Conservation (phyloP, 768 basidiomycete species). For the Tulasnella sp. region DNA sequence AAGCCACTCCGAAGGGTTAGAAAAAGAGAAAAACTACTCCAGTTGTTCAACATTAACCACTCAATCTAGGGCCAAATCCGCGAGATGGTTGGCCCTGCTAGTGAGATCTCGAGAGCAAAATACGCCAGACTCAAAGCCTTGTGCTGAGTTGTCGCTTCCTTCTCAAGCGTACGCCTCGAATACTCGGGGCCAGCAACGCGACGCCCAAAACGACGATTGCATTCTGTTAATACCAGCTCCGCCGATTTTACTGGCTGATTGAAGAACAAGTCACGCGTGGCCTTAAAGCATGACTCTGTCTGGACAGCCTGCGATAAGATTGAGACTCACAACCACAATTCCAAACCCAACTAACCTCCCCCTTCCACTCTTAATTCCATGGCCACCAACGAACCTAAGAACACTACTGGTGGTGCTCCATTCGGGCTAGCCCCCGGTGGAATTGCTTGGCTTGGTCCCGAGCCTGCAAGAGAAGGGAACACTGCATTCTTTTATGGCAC, state of each 20-base stretch:
- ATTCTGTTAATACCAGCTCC: not conserved
- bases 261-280: not conserved
- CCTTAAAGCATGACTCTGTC: not conserved
- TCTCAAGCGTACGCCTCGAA: not conserved
- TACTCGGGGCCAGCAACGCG: not conserved
- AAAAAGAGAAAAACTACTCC: not conserved
- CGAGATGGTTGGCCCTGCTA: not conserved
- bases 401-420: not conserved
- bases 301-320: not conserved
- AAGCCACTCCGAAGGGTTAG: not conserved
- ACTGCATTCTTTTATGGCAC: constrained; percentile 86
- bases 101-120: no score
- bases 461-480: constrained; percentile 3
- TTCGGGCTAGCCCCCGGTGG: not conserved
- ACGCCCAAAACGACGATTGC: not conserved
- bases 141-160: no score
- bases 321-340: not conserved
- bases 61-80: not conserved
- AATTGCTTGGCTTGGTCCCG: not conserved
- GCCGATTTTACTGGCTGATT: not conserved
- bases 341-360: not conserved
- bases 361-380: not conserved
- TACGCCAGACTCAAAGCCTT: no score
- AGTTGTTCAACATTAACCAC: not conserved
- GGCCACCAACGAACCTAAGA: not conserved